Percentiles rank a stretch among this genome's conserved stretches.
These are phyloP conservation scores for Aspergillus sp. DNA, from an alignment of 2,329 filamentous ascomycete species.

Conservation along the genomic window DNA sequence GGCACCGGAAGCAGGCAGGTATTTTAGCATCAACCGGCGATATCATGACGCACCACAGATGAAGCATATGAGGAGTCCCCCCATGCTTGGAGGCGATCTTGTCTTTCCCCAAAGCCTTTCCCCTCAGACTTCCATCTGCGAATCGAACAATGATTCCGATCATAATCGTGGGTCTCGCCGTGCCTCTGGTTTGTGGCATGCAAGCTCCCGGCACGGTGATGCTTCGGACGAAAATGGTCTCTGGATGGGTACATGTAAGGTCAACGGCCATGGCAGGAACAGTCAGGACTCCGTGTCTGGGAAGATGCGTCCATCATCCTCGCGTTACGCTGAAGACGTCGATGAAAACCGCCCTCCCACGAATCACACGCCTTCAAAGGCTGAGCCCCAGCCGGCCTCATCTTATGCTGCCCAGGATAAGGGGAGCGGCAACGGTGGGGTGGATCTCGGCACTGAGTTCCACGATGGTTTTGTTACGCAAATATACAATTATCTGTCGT, in stretches of 20 bases:
- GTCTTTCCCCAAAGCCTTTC: slow-evolving; percentile 78
- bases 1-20: slow-evolving; percentile 1
- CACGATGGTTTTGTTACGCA: slow-evolving; percentile 85
- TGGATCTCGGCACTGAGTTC: slow-evolving; percentile 64
- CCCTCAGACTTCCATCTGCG: slow-evolving; percentile 79
- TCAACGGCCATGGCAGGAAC: slow-evolving; percentile 12
- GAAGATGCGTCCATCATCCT: slow-evolving; percentile 14
- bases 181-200: slow-evolving; percentile 71
- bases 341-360: too few species aligned
- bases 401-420: slow-evolving; percentile 16
- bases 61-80: slow-evolving; percentile 65
- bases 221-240: slow-evolving; percentile 37
- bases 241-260: slow-evolving; percentile 43
- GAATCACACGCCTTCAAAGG: too few species aligned
- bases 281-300: slow-evolving; percentile 15
- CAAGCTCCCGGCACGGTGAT: slow-evolving; percentile 57
- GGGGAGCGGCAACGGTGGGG: slow-evolving; percentile 34
- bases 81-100: slow-evolving; percentile 84
- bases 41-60: slow-evolving; percentile 48
- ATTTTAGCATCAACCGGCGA: slow-evolving; percentile 7
- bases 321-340: too few species aligned
- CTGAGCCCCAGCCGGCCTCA: neutral
- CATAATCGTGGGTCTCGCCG: slow-evolving; percentile 50
- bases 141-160: slow-evolving; percentile 66
- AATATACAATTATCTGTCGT: slow-evolving; percentile 93